Percentiles rank a stretch among this genome's conserved stretches.
Conservation (phyloP, 805 yeast species). For the Metschnikowia matae region DNA sequence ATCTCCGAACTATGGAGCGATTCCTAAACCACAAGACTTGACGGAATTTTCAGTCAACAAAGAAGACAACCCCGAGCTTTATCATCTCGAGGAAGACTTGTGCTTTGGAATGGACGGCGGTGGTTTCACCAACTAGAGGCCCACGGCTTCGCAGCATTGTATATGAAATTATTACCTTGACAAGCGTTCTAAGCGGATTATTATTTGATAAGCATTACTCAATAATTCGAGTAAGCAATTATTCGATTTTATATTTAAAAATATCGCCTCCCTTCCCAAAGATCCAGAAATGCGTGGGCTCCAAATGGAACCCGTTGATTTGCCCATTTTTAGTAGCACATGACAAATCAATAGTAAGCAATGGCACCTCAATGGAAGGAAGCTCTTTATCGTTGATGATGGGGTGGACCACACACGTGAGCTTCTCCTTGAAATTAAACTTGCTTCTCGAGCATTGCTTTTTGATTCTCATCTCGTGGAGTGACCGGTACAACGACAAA, state of each 20-base stretch:
- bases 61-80: slow-evolving; percentile 25
- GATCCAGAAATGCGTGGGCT: slow-evolving; percentile 30
- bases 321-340: slow-evolving; percentile 33
- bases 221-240: neutral
- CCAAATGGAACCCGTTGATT: slow-evolving; percentile 31
- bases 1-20: slow-evolving; percentile 30
- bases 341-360: slow-evolving; percentile 31
- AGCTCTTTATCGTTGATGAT: slow-evolving; percentile 34
- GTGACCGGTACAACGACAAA: slow-evolving; percentile 29
- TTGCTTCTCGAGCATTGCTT: slow-evolving; percentile 26
- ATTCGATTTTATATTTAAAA: slow-evolving; percentile 25
- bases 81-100: slow-evolving; percentile 40
- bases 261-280: slow-evolving; percentile 40
- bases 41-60: slow-evolving; percentile 32
- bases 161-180: neutral
- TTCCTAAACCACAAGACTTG: slow-evolving; percentile 44
- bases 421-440: slow-evolving; percentile 12
- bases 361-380: slow-evolving; percentile 38
- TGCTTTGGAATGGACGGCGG: slow-evolving; percentile 44
- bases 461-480: slow-evolving; percentile 32
- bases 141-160: neutral
- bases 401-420: slow-evolving; percentile 31
- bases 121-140: slow-evolving; percentile 5
- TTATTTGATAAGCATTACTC: too few relatives aligned
- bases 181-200: too few relatives aligned